Conservation (phyloP, 2,329 filamentous ascomycete genomes). For the Epichloe sp. region DNA sequence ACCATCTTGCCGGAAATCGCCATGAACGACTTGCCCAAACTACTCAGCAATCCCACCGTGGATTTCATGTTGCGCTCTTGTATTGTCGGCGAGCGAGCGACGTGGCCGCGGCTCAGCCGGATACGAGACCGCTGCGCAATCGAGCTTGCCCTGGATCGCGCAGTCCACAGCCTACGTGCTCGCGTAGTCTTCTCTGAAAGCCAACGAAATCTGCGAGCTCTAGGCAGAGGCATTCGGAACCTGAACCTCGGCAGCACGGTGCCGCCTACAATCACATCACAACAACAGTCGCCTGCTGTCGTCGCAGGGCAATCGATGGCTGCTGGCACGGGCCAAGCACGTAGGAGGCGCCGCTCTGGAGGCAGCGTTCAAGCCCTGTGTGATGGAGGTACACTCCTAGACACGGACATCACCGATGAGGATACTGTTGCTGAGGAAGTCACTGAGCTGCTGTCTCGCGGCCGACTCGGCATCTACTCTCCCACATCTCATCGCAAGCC, state of each 20-base stretch:
- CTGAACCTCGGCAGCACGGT: conserved; percentile 11
- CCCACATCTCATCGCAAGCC: conserved; percentile 22
- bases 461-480: conserved; percentile 12
- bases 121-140: conserved; percentile 81
- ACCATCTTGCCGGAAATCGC: conserved; percentile 78
- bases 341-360: conserved; percentile 35
- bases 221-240: conserved; percentile 20
- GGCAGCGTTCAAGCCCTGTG: conserved; percentile 31
- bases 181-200: conserved; percentile 56
- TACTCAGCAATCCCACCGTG: conserved; percentile 71
- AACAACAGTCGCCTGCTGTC: background rate
- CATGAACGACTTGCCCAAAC: conserved; percentile 58
- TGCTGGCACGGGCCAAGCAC: conserved; percentile 17
- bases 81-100: conserved; percentile 68
- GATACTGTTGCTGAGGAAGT: conserved; percentile 32
- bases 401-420: conserved; percentile 29
- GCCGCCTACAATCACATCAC: background rate
- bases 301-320: background rate
- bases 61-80: conserved; percentile 79
- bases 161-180: conserved; percentile 55
- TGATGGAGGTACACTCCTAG: conserved; percentile 22
- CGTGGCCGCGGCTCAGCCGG: conserved; percentile 79
- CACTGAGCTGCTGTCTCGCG: conserved; percentile 26
- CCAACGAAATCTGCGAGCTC: conserved; percentile 44
- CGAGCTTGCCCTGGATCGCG: conserved; percentile 69